Evolutionary conservation across 2,329 filamentous ascomycete species (phyloP), one percentile per base, ranked within the genome.

Genomic region (Hymenoscyphus fructigenus): DNA sequence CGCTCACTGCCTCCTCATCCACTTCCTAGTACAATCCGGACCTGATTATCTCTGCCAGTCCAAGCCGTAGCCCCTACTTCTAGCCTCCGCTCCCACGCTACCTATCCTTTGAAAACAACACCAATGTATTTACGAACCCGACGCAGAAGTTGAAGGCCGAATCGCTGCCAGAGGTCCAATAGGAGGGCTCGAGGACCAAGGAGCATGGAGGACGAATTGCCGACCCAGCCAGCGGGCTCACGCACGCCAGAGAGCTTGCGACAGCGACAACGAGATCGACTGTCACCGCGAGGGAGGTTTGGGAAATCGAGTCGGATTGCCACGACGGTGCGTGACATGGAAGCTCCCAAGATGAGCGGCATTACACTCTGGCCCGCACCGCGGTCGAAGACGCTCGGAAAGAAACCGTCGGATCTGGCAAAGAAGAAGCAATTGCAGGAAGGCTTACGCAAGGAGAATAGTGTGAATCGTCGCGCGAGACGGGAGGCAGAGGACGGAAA

Each of bases 401-500:
- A 61, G 41, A 67, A 65, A 62, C 69, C 67, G 44, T 67, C 70
- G 36, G 69, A 72, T 9, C 57, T 66, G 66, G 59, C 61, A 17
- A 67, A 63, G 62, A 73, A 72, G 66, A 71, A 68, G 61, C 68
- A 68, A 62, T 60, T 70, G 59, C 69, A 71, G 68, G 73, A 74
- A 47, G 73, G 71, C 17, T 64, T 70, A 65, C 70, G 70, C 62
- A 71, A 72, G 65, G 70, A 72, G 41, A 72, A 72, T 38, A 72
- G 71, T 62, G 63, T 72, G 47, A 69, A 69, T 65, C 67, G 68
- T 57, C 69, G 69, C 17, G 71, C 65, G 5, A 70, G 65, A 57
- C 67, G 67, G 62, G 71, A 73, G 29, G 67, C 65, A 61, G 87
- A 89, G 62, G 73, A 80, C 12, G 83, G 84, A 64, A 85, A 81